Evolutionary conservation across 371 early-diverging fungal species (phyloP).

Genomic region (Actinomucor elegans): DNA sequence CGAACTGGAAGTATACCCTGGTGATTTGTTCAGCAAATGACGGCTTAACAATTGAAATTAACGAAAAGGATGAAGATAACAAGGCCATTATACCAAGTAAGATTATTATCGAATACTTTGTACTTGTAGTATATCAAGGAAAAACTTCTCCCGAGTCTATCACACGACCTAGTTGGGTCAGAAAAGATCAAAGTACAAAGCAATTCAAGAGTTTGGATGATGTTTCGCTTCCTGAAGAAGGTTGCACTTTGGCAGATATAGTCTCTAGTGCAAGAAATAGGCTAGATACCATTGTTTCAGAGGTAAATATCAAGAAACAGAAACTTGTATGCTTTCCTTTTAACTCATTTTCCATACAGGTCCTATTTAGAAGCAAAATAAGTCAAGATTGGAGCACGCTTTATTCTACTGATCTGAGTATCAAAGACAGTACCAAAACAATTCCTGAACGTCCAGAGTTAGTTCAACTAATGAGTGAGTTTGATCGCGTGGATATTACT

Average conservation of each 20-base stretch:
- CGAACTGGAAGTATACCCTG: slow-evolving; percentile 40
- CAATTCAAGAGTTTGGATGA: slow-evolving; percentile 2
- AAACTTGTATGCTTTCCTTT: neutral
- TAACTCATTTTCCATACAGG: slow-evolving; percentile 12
- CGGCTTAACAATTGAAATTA: neutral
- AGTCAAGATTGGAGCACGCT: slow-evolving; percentile 37
- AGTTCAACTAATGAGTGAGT: slow-evolving; percentile 26
- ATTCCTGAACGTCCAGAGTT: slow-evolving; percentile 15
- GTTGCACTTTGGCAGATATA: slow-evolving; percentile 31
- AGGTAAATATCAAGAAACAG: slow-evolving; percentile 18
- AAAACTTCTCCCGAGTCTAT: slow-evolving; percentile 17
- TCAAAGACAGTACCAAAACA: neutral
- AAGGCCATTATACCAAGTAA: neutral
- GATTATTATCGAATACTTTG: slow-evolving; percentile 35
- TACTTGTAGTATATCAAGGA: slow-evolving; percentile 36
- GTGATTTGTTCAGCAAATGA: slow-evolving; percentile 23
- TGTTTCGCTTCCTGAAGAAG: slow-evolving; percentile 23
- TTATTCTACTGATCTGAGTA: slow-evolving; percentile 16
- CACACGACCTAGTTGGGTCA: slow-evolving; percentile 19
- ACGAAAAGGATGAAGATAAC: neutral
- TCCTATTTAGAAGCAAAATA: slow-evolving; percentile 31
- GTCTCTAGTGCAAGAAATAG: slow-evolving; percentile 27
- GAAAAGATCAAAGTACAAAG: neutral
- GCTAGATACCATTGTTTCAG: slow-evolving; percentile 36
- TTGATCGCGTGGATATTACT: slow-evolving; percentile 32